phyloP scores from a whole-genome alignment of 768 basidiomycete genomes.

The Serpula lacrymans region DNA sequence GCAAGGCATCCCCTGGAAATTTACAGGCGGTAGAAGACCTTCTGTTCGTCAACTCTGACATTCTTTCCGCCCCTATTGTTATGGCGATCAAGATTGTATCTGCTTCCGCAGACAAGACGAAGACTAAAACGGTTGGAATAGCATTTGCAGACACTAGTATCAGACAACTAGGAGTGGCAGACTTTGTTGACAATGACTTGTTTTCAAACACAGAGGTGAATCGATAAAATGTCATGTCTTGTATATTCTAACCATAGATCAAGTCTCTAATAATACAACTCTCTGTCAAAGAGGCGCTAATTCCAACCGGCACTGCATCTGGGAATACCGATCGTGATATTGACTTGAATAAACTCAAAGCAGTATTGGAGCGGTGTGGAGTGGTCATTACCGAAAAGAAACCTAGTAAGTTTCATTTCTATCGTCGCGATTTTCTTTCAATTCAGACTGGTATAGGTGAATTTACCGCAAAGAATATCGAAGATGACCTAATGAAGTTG shows the following conservation, averaged over 20 bases:
- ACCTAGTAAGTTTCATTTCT: conserved; percentile 52
- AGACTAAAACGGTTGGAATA: conserved; percentile 72
- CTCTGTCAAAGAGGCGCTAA: conserved; percentile 93
- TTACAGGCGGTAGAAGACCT: conserved; percentile 75
- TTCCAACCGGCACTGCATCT: conserved; percentile 69
- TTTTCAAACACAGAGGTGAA: conserved; percentile 93
- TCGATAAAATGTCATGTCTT: not conserved
- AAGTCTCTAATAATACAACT: conserved; percentile 95
- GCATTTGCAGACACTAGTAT: conserved; percentile 91
- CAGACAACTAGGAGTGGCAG: conserved; percentile 82
- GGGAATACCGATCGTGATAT: conserved; percentile 80
- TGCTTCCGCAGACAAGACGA: conserved; percentile 52
- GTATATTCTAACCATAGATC: not conserved
- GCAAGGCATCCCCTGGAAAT: conserved; percentile 72
- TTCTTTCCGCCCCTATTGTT: conserved; percentile 81
- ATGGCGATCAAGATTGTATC: conserved; percentile 81
- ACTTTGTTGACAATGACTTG: conserved; percentile 91
- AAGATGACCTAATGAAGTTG: conserved; percentile 64
- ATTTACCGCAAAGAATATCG: conserved; percentile 75
- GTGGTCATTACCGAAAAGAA: conserved; percentile 90
- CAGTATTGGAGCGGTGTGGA: conserved; percentile 85
- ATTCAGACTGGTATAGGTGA: conserved; percentile 52
- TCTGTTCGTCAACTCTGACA: conserved; percentile 78
- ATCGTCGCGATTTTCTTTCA: not conserved
- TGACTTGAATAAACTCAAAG: conserved; percentile 82